Evolutionary conservation across 73 alveolate species (phyloP), one percentile per base, ranked within the genome.

Genomic region (Paramecium biaurelia): DNA sequence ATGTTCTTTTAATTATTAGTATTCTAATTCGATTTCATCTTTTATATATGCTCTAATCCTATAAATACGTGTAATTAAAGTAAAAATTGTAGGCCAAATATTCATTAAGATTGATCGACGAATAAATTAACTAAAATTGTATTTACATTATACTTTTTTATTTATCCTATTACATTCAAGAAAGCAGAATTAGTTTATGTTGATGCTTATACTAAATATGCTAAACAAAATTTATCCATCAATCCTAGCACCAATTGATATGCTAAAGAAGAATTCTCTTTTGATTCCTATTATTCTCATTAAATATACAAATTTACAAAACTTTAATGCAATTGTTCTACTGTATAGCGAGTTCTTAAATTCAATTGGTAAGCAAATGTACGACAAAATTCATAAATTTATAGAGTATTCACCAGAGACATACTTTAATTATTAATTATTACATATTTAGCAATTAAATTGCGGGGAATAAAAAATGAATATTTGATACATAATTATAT

Each of bases 131-230:
- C 90, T 79, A 79, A 43, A 79, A 18, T 53, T 15, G 21, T 43
- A 24, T 3, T 43, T 41, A 41, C 21, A 20, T 2, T 11, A 24
- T 79, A 79, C 90, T 79, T 79, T 42, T 79, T 79, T 5, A 38
- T 26, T 79, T 79, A 45, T 43, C 90, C 90, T 12, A 79, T 24
- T 9, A 79, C 47, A 79, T 79, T 79, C 20, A 79, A 42, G 18
- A 79, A 23, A 11, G 90, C 90, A 23, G 90, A 79, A 79, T 79
- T 79, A 45, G 76, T 79, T 47, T 79, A 45, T 4, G 37, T 74
- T 34, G 57, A 12, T 30, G 87, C 59, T 7, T 79, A 23, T 26
- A 42, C 74, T 14, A 79, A 63, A 47, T 79, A 43, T 12, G 56
- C 26, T 4, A 47, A 10, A 0, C 90, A 79, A 79, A 79, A 79